Evolutionary conservation across 306 rosid genomes (phyloP), one percentile per base, ranked within the genome.

Genomic region (Pterocarpus santalinus): DNA sequence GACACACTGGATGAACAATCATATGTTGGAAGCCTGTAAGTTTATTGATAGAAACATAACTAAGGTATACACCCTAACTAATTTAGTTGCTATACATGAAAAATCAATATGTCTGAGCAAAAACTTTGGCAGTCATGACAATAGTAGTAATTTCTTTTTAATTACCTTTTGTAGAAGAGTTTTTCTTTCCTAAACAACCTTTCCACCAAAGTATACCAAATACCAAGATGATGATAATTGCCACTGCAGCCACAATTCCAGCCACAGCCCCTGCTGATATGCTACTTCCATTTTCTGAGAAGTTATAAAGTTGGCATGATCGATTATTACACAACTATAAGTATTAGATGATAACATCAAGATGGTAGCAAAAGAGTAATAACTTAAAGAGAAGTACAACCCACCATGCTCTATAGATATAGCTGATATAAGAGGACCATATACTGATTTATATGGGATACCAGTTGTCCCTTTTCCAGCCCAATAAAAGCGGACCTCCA

Each of bases 181-280:
- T 72, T 69, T 77, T 72, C 14, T 66, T 38, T 33, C 81, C 77
- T 47, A 81, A 34, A 52, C 56, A 72, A 35, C 87, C 85, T 44
- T 28, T 85, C 85, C 74, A 69, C 86, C 90, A 46, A 47, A 87
- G 89, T 58, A 79, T 34, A 44, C 65, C 44, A 14, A 85, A 43
- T 34, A 77, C 4, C 1, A 87, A 22, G 33, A 71, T 57, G 35
- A 85, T 39, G 61, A 85, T 1, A 64, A 57, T 44, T 15, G 38
- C 46, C 33, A 68, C 85, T 32, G 85, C 85, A 30, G 65, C 72
- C 39, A 87, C 92, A 65, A 85, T 89, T 73, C 85, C 92, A 70
- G 13, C 68, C 17, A 89, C 80, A 39, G 55, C 86, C 47, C 83
- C 86, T 0, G 28, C 41, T 14, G 85, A 74, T 57, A 87, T 16